Evolutionary conservation across 208 protist genomes (phyloP).

Genomic region (Crithidia fasciculata): DNA sequence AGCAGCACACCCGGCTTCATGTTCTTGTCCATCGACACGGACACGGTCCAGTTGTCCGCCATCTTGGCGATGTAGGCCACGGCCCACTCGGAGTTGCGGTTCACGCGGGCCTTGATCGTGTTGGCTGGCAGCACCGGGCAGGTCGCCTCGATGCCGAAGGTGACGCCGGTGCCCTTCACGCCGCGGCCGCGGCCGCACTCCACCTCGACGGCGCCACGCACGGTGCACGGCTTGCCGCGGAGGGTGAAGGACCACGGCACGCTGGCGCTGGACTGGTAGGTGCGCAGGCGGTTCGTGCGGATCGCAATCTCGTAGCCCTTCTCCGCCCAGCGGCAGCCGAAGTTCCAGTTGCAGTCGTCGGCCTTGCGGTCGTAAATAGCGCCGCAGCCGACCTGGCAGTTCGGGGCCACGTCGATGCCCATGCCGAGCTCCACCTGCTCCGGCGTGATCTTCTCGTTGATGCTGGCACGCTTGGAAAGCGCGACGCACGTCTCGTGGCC

Average conservation of each 20-base stretch:
- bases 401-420: slow-evolving; percentile 51
- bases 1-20: slow-evolving; percentile 68
- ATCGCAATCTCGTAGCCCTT: slow-evolving; percentile 54
- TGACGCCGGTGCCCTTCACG: slow-evolving; percentile 34
- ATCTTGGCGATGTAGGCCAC: slow-evolving; percentile 69
- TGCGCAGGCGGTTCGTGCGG: slow-evolving; percentile 54
- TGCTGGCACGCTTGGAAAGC: slow-evolving; percentile 44
- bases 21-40: slow-evolving; percentile 68
- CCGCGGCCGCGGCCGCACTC: slow-evolving; percentile 37
- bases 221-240: slow-evolving; percentile 32
- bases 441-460: slow-evolving; percentile 75
- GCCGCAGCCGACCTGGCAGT: slow-evolving; percentile 70
- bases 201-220: slow-evolving; percentile 55
- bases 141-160: slow-evolving; percentile 50
- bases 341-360: slow-evolving; percentile 73
- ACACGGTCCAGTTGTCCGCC: slow-evolving; percentile 70
- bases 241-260: slow-evolving; percentile 42
- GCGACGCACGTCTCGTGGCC: slow-evolving; percentile 47
- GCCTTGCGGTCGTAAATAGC: slow-evolving; percentile 53
- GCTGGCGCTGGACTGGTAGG: slow-evolving; percentile 57
- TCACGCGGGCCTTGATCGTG: slow-evolving; percentile 70
- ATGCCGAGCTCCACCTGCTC: slow-evolving; percentile 65
- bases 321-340: slow-evolving; percentile 57
- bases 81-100: slow-evolving; percentile 65
- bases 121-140: slow-evolving; percentile 71